A percentile compares a stretch with the other conserved stretches of the same genome.
Conservation (phyloP, 108 stramenopile genomes). For the Discostella pseudostelligera region DNA sequence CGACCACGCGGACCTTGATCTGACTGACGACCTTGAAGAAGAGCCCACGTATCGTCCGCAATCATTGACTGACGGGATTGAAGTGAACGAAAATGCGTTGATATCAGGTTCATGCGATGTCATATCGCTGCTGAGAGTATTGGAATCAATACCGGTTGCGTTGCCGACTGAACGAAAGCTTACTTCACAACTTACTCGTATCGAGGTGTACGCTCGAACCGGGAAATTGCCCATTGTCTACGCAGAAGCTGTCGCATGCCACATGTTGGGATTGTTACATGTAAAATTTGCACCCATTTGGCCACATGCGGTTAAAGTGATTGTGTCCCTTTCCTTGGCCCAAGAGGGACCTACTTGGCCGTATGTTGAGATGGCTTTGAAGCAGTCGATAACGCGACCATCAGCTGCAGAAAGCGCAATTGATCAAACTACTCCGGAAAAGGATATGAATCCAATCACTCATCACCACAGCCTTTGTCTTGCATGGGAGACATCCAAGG, state of each 20-base stretch:
- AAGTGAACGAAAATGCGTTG: conserved; percentile 6
- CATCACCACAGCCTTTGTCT: conserved; percentile 51
- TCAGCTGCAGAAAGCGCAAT: background rate
- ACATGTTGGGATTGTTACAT: conserved; percentile 77
- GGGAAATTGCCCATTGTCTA: conserved; percentile 74
- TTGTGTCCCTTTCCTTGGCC: conserved; percentile 50
- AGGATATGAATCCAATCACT: conserved; percentile 6
- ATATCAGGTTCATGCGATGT: conserved; percentile 61
- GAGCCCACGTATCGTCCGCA: conserved; percentile 40
- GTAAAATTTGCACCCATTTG: conserved; percentile 83
- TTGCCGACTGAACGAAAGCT: conserved; percentile 63
- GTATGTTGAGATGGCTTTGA: conserved; percentile 47
- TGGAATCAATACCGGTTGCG: conserved; percentile 65
- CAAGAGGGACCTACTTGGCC: conserved; percentile 67
- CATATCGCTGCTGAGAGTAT: conserved; percentile 49
- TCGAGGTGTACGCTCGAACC: conserved; percentile 68
- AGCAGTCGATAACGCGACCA: conserved; percentile 41
- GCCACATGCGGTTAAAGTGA: conserved; percentile 55
- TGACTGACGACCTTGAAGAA: conserved; percentile 82
- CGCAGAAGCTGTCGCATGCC: conserved; percentile 69
- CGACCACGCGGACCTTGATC: conserved; percentile 77
- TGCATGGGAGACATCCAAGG: conserved; percentile 65
- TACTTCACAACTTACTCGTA: conserved; percentile 50
- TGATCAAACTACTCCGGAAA: conserved; percentile 3
- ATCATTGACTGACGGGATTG: background rate